Conservation (phyloP, 2,329 filamentous ascomycete genomes). For the Raffaelea ambrosiae region DNA sequence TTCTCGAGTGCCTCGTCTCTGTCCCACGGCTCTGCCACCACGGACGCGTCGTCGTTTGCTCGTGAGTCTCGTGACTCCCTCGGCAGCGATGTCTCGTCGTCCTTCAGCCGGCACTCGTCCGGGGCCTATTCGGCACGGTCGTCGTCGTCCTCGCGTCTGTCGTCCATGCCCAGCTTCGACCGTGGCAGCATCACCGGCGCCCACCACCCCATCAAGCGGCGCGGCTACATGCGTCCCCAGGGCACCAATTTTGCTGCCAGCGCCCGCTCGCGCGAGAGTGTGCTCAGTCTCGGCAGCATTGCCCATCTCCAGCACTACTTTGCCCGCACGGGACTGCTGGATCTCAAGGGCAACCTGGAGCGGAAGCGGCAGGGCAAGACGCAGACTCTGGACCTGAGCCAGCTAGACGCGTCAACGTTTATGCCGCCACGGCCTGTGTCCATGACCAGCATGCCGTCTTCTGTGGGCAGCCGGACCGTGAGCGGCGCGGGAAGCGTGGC, state of each 20-base stretch:
- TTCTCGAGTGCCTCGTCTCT: slow-evolving; percentile 55
- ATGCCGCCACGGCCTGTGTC: background rate
- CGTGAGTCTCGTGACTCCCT: slow-evolving; percentile 42
- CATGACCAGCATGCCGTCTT: slow-evolving; percentile 27
- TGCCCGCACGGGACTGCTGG: slow-evolving; percentile 82
- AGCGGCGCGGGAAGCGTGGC: slow-evolving; percentile 14
- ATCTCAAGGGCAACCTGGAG: slow-evolving; percentile 81
- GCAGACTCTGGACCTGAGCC: slow-evolving; percentile 49
- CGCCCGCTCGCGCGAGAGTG: slow-evolving; percentile 82
- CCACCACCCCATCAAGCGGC: slow-evolving; percentile 36
- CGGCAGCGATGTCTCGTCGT: slow-evolving; percentile 31
- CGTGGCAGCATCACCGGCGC: slow-evolving; percentile 31
- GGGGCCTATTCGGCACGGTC: slow-evolving; percentile 41
- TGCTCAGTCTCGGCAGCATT: slow-evolving; percentile 93
- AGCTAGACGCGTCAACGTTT: slow-evolving; percentile 29
- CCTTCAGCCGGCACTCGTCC: slow-evolving; percentile 57
- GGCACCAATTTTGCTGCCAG: slow-evolving; percentile 86
- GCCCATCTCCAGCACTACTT: slow-evolving; percentile 98
- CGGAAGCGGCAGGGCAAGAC: slow-evolving; percentile 53
- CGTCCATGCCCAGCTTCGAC: slow-evolving; percentile 42
- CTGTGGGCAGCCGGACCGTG: slow-evolving; percentile 17
- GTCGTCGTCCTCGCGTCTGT: slow-evolving; percentile 18
- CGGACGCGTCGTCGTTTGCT: slow-evolving; percentile 34
- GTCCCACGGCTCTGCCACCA: slow-evolving; percentile 44
- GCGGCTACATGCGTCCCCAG: slow-evolving; percentile 82